Percentiles rank a stretch among this genome's conserved stretches.
phyloP scores from a whole-genome alignment of 2,329 filamentous ascomycete species.

The Alternaria brassicicola region DNA sequence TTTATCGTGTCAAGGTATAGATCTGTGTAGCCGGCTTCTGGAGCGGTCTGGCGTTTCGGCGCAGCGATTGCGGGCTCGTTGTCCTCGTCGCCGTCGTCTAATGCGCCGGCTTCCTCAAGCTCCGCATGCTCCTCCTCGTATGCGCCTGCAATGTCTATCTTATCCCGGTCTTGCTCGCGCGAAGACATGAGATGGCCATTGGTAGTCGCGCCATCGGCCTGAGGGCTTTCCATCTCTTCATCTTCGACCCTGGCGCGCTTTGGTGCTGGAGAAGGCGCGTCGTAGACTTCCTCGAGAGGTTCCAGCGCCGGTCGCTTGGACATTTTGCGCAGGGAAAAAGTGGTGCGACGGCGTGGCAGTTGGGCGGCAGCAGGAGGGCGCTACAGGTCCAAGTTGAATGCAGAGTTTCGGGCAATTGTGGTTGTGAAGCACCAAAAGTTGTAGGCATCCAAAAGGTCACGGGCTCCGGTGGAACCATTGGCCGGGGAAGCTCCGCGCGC shows the following conservation, averaged over 20 bases:
- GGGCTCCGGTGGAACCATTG: conserved; percentile 25
- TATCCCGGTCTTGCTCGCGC: conserved; percentile 32
- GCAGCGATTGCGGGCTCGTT: conserved; percentile 51
- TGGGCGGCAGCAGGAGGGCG: neutral
- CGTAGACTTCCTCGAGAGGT: conserved; percentile 50
- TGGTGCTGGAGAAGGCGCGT: conserved; percentile 54
- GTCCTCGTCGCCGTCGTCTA: conserved; percentile 39
- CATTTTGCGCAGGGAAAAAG: conserved; percentile 40
- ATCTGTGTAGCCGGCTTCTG: conserved; percentile 88
- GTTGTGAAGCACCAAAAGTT: conserved; percentile 14
- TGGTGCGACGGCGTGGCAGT: neutral
- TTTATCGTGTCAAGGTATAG: conserved; percentile 98
- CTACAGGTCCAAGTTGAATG: neutral
- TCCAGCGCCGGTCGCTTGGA: conserved; percentile 56
- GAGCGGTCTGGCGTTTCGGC: conserved; percentile 74
- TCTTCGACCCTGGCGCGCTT: conserved; percentile 57
- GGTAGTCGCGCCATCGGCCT: conserved; percentile 27
- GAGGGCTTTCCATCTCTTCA: conserved; percentile 44
- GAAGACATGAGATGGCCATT: conserved; percentile 43
- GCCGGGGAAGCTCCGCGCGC: conserved; percentile 24
- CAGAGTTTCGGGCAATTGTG: neutral
- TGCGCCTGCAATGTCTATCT: conserved; percentile 44
- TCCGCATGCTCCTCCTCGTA: conserved; percentile 46
- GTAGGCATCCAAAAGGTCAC: conserved; percentile 29
- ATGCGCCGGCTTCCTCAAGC: conserved; percentile 45